A percentile compares a stretch with the other conserved stretches of the same genome.
Conservation (phyloP, 495 filamentous ascomycete species). For the Aspergillus diversus region DNA sequence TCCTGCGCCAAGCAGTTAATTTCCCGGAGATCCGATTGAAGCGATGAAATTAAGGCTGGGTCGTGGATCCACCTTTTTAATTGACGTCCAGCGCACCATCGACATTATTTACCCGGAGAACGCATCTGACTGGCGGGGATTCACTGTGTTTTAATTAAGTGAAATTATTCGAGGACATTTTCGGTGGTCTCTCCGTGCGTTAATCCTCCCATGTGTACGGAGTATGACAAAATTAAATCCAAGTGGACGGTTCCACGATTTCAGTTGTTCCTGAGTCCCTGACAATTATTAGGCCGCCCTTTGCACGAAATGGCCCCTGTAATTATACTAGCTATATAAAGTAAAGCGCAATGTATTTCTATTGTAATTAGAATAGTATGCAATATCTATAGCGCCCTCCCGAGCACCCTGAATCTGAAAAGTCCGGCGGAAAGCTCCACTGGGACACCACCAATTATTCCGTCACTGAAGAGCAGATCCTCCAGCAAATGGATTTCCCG, state of each 20-base stretch:
- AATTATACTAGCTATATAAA: no score
- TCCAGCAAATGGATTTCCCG: constrained; percentile 48
- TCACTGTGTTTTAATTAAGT: background rate
- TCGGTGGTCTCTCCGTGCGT: background rate
- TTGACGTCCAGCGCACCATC: background rate
- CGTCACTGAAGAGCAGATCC: constrained; percentile 28
- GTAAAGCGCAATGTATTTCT: no score
- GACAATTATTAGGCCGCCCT: no score
- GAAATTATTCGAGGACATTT: background rate
- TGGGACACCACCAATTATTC: constrained; percentile 37
- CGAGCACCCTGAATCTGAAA: no score
- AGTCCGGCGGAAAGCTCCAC: constrained; percentile 43
- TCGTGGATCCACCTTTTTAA: background rate
- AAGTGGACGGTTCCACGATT: no score
- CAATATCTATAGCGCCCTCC: no score
- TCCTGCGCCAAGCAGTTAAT: background rate
- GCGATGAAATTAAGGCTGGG: background rate
- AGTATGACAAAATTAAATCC: no score
- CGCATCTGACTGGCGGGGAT: background rate
- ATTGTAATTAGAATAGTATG: no score
- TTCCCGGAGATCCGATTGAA: background rate
- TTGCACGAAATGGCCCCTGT: no score
- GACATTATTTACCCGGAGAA: background rate
- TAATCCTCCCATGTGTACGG: no score
- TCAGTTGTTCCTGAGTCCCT: no score